Conservation (phyloP, 768 basidiomycete species). For the Leucosporidium scottii region DNA sequence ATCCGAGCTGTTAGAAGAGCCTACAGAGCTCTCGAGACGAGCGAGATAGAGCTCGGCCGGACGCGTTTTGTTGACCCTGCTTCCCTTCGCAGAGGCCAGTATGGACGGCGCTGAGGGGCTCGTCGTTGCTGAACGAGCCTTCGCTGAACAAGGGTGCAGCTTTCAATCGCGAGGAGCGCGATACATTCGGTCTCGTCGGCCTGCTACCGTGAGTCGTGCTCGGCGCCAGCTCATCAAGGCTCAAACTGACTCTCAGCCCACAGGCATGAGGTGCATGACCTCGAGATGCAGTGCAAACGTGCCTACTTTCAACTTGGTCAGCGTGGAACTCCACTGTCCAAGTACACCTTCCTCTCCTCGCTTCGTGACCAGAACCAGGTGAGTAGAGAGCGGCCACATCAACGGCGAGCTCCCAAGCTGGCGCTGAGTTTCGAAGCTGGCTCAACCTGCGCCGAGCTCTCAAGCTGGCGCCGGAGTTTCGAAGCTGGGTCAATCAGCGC, state of each 20-base stretch:
- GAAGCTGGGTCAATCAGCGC: no score
- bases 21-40: neutral
- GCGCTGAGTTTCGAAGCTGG: neutral
- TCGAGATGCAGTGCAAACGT: constrained; percentile 53
- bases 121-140: constrained; percentile 22
- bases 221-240: constrained; percentile 30
- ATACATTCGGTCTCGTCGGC: constrained; percentile 54
- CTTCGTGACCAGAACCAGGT: constrained; percentile 64
- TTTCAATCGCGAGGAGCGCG: constrained; percentile 62
- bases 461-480: no score
- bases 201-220: constrained; percentile 44
- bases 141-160: constrained; percentile 56
- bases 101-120: constrained; percentile 28
- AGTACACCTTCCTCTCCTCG: constrained; percentile 35
- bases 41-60: neutral
- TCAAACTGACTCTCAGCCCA: constrained; percentile 25
- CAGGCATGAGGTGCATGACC: neutral
- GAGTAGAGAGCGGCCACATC: no score
- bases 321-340: neutral
- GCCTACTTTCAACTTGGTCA: constrained; percentile 49
- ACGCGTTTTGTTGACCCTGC: neutral
- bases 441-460: no score
- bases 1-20: neutral
- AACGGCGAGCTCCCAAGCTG: no score
- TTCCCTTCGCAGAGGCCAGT: constrained; percentile 14